Percentiles rank a stretch among this genome's conserved stretches.
These are phyloP conservation scores for Phaeotremella fagi DNA, from an alignment of 768 basidiomycete genomes.

Conservation along the genomic window DNA sequence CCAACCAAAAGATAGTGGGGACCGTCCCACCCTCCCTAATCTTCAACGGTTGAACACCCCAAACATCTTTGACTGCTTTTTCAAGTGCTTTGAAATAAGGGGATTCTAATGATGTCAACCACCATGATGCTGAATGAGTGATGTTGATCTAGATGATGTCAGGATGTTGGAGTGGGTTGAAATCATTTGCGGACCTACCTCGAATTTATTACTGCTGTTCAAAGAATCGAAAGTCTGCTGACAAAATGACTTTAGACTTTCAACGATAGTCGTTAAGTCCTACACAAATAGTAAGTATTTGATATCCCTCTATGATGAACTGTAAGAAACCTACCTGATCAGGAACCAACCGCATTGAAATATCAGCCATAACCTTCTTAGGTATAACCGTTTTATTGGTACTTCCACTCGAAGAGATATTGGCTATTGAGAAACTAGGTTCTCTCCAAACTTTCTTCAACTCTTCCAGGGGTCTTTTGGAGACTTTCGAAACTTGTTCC, in stretches of 20 bases:
- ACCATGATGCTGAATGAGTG: conserved; percentile 87
- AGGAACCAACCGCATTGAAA: conserved; percentile 89
- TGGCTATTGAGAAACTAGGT: conserved; percentile 84
- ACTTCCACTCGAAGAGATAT: conserved; percentile 68
- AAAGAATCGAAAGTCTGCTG: conserved; percentile 58
- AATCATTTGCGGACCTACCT: conserved; percentile 52
- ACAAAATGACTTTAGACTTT: conserved; percentile 60
- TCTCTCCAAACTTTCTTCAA: conserved; percentile 80
- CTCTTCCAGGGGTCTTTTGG: conserved; percentile 62
- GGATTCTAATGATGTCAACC: conserved; percentile 82
- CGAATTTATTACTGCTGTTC: conserved; percentile 65
- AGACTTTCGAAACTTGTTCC: conserved; percentile 63
- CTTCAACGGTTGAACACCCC: conserved; percentile 76
- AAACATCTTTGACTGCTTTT: conserved; percentile 73
- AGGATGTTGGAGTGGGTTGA: background rate
- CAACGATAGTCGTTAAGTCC: conserved; percentile 64
- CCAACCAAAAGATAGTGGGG: conserved; percentile 87
- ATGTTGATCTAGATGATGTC: conserved; percentile 59
- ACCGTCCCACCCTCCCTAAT: conserved; percentile 95
- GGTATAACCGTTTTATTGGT: conserved; percentile 72
- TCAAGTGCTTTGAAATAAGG: conserved; percentile 84
- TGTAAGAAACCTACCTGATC: conserved; percentile 60
- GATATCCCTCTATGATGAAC: no score
- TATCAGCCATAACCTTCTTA: conserved; percentile 69
- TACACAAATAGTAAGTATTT: no score